Evolutionary conservation across 257 asterid genomes (phyloP), one percentile per base, ranked within the genome.

Genomic region (Solanum habrochaites): DNA sequence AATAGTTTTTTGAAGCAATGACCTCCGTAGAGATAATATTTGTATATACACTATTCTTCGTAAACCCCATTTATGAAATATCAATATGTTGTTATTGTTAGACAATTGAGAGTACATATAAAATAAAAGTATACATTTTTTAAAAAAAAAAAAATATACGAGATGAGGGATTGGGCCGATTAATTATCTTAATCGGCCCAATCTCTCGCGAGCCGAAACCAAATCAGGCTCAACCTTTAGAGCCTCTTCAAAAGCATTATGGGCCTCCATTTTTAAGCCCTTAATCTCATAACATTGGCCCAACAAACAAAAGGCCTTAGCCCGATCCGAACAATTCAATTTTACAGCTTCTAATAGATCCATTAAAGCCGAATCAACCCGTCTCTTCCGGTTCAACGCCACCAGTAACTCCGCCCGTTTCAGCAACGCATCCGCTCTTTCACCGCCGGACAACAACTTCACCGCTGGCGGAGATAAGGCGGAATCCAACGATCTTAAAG

Each of bases 391-490:
- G 69, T 91, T 93, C 92, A 96, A 13, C 49, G 90, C 94, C 74
- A 96, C 15, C 83, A 85, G 90, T 89, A 95, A 86, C 91, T 95
- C 98, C 14, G 98, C 99, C 92, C 98, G 91, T 45, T 90, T 93
- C 5, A 92, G 66, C 91, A 96, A 88, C 25, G 98, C 98, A 29
- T 94, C 98, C 4, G 93, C 98, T 92, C 88, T 96, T 37, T 94
- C 98, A 20, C 60, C 86, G 10, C 78, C 95, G 42, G 95, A 82
- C 89, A 96, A 80, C 85, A 86, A 86, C 91, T 94, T 96, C 47
- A 89, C 96, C 45, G 92, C 92, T 89, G 99, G 95, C 45, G 93
- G 93, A 8, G 95, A 93, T 2, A 96, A 93, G 75, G 98, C 98
- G 27, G 81, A 0, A 67, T 95, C 98, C 35, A 96, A 86, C 12